Evolutionary conservation across 2,329 filamentous ascomycete genomes (phyloP).

Genomic region (Cytospora mali): DNA sequence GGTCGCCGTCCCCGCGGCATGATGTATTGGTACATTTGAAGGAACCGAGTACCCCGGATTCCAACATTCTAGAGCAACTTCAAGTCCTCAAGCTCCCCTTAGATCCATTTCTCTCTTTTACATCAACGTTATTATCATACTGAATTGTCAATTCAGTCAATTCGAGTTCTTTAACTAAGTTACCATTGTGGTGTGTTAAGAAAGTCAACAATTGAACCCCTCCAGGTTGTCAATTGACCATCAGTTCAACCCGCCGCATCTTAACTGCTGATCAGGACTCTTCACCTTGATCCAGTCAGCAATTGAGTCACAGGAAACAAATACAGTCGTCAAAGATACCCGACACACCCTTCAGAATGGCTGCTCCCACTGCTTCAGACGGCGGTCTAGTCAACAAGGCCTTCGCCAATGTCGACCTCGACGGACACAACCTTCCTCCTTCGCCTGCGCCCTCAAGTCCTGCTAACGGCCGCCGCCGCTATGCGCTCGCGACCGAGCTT

Average conservation of each 20-base stretch:
- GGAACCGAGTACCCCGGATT: conserved; percentile 20
- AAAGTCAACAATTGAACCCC: neutral
- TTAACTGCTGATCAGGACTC: conserved; percentile 13
- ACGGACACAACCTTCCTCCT: conserved; percentile 83
- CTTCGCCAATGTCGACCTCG: conserved; percentile 69
- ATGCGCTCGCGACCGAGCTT: conserved; percentile 92
- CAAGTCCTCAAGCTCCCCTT: neutral
- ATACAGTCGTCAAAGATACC: neutral
- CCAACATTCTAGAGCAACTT: neutral
- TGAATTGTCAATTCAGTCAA: neutral
- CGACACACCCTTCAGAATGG: conserved; percentile 14
- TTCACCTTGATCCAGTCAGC: conserved; percentile 5
- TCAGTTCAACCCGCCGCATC: conserved; percentile 11
- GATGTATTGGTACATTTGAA: conserved; percentile 19
- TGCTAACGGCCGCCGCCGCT: conserved; percentile 76
- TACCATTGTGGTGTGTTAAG: too few relatives aligned
- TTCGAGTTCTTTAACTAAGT: neutral
- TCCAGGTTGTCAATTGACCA: conserved; percentile 1
- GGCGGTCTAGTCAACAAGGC: conserved; percentile 40
- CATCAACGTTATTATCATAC: neutral
- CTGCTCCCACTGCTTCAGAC: conserved; percentile 15
- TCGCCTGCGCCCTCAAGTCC: conserved; percentile 94
- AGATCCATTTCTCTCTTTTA: conserved; percentile 5
- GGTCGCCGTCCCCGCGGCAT: neutral
- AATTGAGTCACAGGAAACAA: conserved; percentile 14